phyloP scores from a whole-genome alignment of 2,329 filamentous ascomycete genomes.

The Claviceps sorghi region DNA sequence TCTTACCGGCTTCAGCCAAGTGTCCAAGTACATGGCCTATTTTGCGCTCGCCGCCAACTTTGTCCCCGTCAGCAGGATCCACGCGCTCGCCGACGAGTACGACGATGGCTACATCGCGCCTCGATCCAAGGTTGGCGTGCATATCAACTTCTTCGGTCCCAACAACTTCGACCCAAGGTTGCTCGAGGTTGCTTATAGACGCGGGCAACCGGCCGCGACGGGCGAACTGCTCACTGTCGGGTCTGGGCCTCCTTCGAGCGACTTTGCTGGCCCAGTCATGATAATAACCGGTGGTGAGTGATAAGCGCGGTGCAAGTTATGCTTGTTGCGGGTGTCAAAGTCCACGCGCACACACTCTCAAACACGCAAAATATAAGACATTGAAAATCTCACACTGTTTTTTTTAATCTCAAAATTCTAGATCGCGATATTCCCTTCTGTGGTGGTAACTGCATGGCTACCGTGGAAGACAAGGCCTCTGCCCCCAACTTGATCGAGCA shows the following conservation, averaged over 20 bases:
- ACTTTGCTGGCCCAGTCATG: constrained; percentile 39
- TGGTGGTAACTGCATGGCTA: constrained; percentile 42
- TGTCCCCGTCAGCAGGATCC: constrained; percentile 24
- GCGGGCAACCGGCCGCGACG: constrained; percentile 40
- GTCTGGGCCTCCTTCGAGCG: constrained; percentile 17
- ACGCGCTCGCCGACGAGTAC: constrained; percentile 17
- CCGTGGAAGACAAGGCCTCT: constrained; percentile 20
- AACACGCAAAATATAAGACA: background rate
- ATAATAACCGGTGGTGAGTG: constrained; percentile 40
- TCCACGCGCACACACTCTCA: background rate
- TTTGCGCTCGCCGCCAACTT: constrained; percentile 34
- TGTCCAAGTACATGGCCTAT: constrained; percentile 26
- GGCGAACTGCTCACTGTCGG: constrained; percentile 46
- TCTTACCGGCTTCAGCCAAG: constrained; percentile 44
- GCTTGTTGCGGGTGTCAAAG: background rate
- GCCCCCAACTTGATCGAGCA: constrained; percentile 28
- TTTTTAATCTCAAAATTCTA: constrained; percentile 6
- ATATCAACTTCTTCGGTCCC: constrained; percentile 38
- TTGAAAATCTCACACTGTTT: background rate
- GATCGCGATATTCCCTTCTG: constrained; percentile 42
- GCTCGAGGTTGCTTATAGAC: constrained; percentile 28
- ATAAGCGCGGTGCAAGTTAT: background rate
- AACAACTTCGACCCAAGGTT: constrained; percentile 40
- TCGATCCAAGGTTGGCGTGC: constrained; percentile 30
- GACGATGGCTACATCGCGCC: constrained; percentile 38